phyloP scores from a whole-genome alignment of 2,329 filamentous ascomycete genomes.

The Diplocarpon mali region DNA sequence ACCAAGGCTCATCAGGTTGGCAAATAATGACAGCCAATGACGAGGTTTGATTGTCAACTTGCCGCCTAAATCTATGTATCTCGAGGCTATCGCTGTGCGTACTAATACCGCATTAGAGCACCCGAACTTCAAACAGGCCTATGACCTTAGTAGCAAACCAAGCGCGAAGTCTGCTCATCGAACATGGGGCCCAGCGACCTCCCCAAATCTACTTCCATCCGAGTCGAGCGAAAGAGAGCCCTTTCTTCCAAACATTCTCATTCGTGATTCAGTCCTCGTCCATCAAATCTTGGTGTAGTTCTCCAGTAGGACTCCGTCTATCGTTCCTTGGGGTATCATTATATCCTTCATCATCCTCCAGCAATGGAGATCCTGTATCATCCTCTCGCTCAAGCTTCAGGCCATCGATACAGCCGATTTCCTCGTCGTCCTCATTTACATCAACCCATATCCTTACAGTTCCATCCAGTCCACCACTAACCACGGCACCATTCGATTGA shows the following conservation, averaged over 20 bases:
- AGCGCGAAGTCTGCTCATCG: too few relatives aligned
- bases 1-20: neutral
- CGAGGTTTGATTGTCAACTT: neutral
- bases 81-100: too few relatives aligned
- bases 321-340: conserved; percentile 22
- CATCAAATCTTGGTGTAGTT: conserved; percentile 5
- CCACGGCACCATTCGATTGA: conserved; percentile 38
- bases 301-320: conserved; percentile 2
- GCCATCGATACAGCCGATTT: conserved; percentile 7
- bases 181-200: too few relatives aligned
- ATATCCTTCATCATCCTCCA: conserved; percentile 13
- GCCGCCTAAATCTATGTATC: neutral
- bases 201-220: too few relatives aligned
- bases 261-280: conserved; percentile 8
- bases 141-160: too few relatives aligned
- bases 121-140: too few relatives aligned
- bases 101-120: too few relatives aligned
- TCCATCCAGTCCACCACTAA: conserved; percentile 51
- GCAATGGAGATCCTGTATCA: conserved; percentile 8
- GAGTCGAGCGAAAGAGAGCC: too few relatives aligned
- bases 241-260: too few relatives aligned
- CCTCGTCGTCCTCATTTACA: conserved; percentile 20
- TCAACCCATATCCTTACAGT: conserved; percentile 52
- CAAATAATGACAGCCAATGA: neutral
- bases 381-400: conserved; percentile 12